Conservation (phyloP, 2,329 filamentous ascomycete species). For the Aureobasidium sp. region DNA sequence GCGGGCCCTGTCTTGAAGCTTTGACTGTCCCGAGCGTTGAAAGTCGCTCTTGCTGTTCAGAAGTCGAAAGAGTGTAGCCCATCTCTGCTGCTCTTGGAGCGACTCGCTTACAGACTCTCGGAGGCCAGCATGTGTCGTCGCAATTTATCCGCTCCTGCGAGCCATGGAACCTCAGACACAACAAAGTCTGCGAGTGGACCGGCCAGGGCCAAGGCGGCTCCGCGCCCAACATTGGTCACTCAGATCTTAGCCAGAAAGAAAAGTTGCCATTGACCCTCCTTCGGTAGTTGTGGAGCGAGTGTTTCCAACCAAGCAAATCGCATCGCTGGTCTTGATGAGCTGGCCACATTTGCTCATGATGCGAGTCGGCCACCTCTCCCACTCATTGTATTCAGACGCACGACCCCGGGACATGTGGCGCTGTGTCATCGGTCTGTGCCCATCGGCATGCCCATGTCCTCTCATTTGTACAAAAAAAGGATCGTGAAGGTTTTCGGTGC, state of each 20-base stretch:
- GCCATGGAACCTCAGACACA: background rate
- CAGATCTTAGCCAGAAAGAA: slow-evolving; percentile 12
- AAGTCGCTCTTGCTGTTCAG: background rate
- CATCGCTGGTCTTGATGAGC: background rate
- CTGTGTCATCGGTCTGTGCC: slow-evolving; percentile 11
- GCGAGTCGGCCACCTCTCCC: background rate
- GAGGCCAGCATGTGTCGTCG: background rate
- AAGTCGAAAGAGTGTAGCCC: background rate
- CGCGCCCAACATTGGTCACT: background rate
- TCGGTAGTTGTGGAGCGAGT: slow-evolving; percentile 11
- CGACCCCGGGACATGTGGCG: slow-evolving; percentile 7
- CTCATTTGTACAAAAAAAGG: slow-evolving; percentile 9
- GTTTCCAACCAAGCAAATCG: slow-evolving; percentile 5
- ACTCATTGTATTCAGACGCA: background rate
- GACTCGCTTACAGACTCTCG: slow-evolving; percentile 10
- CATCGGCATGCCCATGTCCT: background rate
- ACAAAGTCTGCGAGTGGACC: background rate
- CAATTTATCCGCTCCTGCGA: background rate
- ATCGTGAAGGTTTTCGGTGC: slow-evolving; percentile 13
- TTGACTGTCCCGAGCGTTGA: background rate
- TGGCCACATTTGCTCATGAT: background rate
- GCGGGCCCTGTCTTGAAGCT: slow-evolving; percentile 13
- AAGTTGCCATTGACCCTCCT: background rate
- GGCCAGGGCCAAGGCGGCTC: slow-evolving; percentile 5
- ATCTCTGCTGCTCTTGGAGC: background rate